phyloP scores from a whole-genome alignment of 2,329 filamentous ascomycete species.

The Leptosphaerulina australis region DNA sequence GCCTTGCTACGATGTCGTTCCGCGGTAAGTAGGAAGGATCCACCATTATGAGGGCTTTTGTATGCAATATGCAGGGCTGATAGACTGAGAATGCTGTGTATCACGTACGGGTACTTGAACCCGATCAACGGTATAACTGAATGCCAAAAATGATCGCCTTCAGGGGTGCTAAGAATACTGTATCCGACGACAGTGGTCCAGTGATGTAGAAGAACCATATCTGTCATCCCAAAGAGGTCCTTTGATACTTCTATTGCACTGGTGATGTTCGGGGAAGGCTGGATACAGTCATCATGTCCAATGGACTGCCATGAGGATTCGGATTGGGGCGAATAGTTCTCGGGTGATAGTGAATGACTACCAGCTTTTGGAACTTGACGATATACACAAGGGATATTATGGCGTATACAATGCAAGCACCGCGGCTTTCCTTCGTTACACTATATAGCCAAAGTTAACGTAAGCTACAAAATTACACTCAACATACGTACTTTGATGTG shows the following conservation, averaged over 20 bases:
- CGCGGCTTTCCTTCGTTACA: slow-evolving; percentile 25
- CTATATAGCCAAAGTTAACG: slow-evolving; percentile 1
- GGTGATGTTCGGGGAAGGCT: neutral
- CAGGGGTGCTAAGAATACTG: slow-evolving; percentile 15
- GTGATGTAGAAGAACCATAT: slow-evolving; percentile 28
- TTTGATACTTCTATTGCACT: neutral
- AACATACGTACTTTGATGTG: slow-evolving; percentile 18
- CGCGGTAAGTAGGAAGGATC: slow-evolving; percentile 7
- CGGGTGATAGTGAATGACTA: neutral
- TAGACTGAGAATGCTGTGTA: slow-evolving; percentile 27
- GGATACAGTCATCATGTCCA: neutral
- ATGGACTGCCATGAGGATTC: slow-evolving; percentile 1
- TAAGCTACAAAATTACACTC: too few species aligned
- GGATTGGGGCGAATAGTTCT: slow-evolving; percentile 3
- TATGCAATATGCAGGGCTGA: slow-evolving; percentile 26
- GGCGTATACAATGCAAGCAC: slow-evolving; percentile 23
- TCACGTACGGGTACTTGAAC: slow-evolving; percentile 22
- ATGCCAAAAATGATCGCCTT: slow-evolving; percentile 21
- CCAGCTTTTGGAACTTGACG: neutral
- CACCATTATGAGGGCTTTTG: slow-evolving; percentile 11
- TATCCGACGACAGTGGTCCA: slow-evolving; percentile 24
- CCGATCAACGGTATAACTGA: slow-evolving; percentile 20
- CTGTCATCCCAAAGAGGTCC: slow-evolving; percentile 17
- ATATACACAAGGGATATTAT: slow-evolving; percentile 17
- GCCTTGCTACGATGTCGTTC: slow-evolving; percentile 20